phyloP scores from a whole-genome alignment of 2,329 filamentous ascomycete species.

The Pseudopyricularia javanii region DNA sequence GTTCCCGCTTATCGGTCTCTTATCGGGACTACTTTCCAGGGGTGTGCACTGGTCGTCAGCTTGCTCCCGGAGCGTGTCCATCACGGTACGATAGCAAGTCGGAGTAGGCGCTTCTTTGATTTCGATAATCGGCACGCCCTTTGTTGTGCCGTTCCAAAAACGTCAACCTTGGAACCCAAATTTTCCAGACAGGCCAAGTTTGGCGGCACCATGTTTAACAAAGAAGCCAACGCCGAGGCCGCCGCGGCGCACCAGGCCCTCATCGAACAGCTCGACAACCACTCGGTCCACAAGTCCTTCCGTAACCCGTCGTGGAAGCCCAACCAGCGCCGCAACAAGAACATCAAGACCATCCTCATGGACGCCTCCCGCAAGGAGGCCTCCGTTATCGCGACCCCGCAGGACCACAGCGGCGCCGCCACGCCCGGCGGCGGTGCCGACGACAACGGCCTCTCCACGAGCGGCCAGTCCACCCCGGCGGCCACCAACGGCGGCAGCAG shows the following conservation, averaged over 20 bases:
- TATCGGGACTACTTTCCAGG: too few species aligned
- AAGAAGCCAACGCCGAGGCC: constrained; percentile 40
- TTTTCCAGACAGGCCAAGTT: not conserved
- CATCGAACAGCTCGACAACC: constrained; percentile 84
- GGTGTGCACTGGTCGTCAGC: too few species aligned
- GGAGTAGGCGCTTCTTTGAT: too few species aligned
- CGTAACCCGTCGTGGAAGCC: constrained; percentile 85
- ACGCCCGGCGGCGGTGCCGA: constrained; percentile 44
- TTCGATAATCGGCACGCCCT: too few species aligned
- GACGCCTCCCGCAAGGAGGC: constrained; percentile 82
- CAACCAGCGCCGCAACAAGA: constrained; percentile 94
- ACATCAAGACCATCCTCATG: constrained; percentile 89
- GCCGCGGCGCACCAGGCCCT: constrained; percentile 74
- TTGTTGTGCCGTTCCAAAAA: too few species aligned
- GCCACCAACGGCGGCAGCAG: constrained; percentile 28
- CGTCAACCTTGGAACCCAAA: too few species aligned
- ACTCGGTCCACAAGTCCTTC: constrained; percentile 76
- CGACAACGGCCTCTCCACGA: constrained; percentile 43
- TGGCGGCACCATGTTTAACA: not conserved
- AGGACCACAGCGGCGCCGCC: constrained; percentile 61
- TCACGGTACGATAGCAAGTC: too few species aligned
- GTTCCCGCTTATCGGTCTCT: too few species aligned
- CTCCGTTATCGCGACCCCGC: constrained; percentile 69
- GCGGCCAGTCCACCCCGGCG: constrained; percentile 44
- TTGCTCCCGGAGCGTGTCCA: too few species aligned